These are phyloP conservation scores for Jacaranda copaia DNA, from an alignment of 257 asterid species.

Conservation along the genomic window DNA sequence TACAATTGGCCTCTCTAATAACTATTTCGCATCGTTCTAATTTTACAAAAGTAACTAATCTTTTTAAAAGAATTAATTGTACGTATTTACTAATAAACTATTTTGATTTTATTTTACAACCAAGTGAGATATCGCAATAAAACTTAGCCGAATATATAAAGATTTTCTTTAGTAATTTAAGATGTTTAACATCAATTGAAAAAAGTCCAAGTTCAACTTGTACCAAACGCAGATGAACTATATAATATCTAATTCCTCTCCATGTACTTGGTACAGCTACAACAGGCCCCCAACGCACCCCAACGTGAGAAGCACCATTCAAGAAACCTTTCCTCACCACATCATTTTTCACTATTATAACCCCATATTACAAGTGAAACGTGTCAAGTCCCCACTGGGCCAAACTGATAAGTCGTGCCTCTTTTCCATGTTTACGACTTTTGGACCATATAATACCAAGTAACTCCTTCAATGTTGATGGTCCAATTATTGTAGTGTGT, in stretches of 20 bases:
- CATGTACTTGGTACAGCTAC: not conserved
- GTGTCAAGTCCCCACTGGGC: slow-evolving; percentile 33
- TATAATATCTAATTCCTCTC: not conserved
- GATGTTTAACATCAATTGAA: not conserved
- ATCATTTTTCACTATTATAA: not conserved
- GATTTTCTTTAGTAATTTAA: not conserved
- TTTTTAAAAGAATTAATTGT: too few relatives aligned
- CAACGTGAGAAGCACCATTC: slow-evolving; percentile 44
- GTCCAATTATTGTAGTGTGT: slow-evolving; percentile 26
- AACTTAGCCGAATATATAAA: not conserved
- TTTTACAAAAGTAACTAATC: too few relatives aligned
- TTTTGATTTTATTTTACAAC: too few relatives aligned
- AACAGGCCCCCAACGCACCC: slow-evolving; percentile 24
- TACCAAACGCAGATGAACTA: not conserved
- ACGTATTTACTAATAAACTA: not conserved
- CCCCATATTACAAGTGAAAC: slow-evolving; percentile 7
- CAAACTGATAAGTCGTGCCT: slow-evolving; percentile 22
- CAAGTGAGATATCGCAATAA: too few relatives aligned
- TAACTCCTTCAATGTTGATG: not conserved
- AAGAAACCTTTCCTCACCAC: not conserved
- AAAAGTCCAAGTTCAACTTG: not conserved
- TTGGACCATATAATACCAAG: slow-evolving; percentile 30
- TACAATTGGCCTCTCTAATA: too few relatives aligned
- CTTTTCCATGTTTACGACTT: slow-evolving; percentile 31
- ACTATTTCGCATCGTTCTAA: too few relatives aligned